These are phyloP conservation scores for Spatholobus suberectus DNA, from an alignment of 306 rosid species.

Conservation along the genomic window DNA sequence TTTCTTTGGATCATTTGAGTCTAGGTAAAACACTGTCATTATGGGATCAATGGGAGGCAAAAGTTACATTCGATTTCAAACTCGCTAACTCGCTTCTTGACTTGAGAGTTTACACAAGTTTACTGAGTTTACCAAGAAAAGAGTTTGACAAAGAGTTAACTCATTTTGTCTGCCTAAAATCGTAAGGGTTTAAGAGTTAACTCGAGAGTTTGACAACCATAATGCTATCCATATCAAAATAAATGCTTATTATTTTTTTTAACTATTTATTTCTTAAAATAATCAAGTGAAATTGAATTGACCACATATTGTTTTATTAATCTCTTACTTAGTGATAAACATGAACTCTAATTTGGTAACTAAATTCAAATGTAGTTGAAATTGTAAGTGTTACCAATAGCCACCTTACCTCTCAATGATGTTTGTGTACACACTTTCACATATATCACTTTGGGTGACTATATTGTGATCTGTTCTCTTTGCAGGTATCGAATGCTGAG, in stretches of 20 bases:
- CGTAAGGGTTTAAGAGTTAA: too few relatives aligned
- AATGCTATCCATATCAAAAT: slow-evolving; percentile 25
- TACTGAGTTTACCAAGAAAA: too few relatives aligned
- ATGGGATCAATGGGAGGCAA: too few relatives aligned
- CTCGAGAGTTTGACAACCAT: too few relatives aligned
- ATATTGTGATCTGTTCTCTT: slow-evolving; percentile 38
- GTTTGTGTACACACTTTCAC: neutral
- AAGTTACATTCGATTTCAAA: too few relatives aligned
- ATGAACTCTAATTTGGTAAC: slow-evolving; percentile 9
- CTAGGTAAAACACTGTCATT: too few relatives aligned
- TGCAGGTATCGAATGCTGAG: slow-evolving; percentile 94
- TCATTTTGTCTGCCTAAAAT: too few relatives aligned
- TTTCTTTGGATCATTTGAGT: too few relatives aligned
- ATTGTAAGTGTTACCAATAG: slow-evolving; percentile 1
- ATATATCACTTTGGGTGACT: slow-evolving; percentile 13
- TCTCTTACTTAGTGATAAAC: slow-evolving; percentile 22
- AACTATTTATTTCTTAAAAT: neutral
- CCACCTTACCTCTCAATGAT: slow-evolving; percentile 11
- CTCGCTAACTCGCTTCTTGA: too few relatives aligned
- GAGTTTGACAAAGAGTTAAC: too few relatives aligned
- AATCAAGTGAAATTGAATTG: slow-evolving; percentile 21
- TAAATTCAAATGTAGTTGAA: slow-evolving; percentile 23
- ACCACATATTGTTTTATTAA: slow-evolving; percentile 13
- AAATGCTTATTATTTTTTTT: slow-evolving; percentile 14
- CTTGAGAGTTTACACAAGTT: too few relatives aligned